Evolutionary conservation across 495 filamentous ascomycete genomes (phyloP).

Genomic region (Cenococcum geophilum): DNA sequence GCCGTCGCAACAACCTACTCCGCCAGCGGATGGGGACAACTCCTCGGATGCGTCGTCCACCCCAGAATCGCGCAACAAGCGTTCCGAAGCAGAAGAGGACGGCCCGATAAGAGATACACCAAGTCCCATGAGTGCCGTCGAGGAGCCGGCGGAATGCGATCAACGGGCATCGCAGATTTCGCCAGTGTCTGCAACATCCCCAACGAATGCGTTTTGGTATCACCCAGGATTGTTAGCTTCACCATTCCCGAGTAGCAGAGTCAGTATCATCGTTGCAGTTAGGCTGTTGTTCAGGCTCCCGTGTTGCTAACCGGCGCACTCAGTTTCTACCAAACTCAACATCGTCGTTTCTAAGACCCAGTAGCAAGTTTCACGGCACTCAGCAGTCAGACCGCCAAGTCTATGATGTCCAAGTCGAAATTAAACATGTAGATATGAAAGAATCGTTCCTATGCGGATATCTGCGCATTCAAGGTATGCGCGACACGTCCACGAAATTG

Average conservation of each 20-base stretch:
- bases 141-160: conserved; percentile 28
- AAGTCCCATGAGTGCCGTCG: conserved; percentile 33
- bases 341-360: conserved; percentile 79
- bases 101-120: conserved; percentile 32
- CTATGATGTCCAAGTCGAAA: conserved; percentile 94
- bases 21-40: conserved; percentile 18
- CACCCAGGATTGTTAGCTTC: conserved; percentile 17
- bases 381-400: conserved; percentile 85
- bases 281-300: not conserved
- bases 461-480: conserved; percentile 87
- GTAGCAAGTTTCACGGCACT: conserved; percentile 81
- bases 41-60: conserved; percentile 16
- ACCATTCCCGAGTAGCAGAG: conserved; percentile 26
- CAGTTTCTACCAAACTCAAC: conserved; percentile 57
- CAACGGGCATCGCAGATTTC: conserved; percentile 19
- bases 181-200: conserved; percentile 15
- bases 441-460: conserved; percentile 96
- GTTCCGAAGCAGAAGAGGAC: conserved; percentile 27
- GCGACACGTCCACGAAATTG: not conserved
- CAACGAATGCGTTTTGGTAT: conserved; percentile 17
- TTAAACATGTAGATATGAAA: conserved; percentile 91
- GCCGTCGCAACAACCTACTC: conserved; percentile 30
- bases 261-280: conserved; percentile 16
- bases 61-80: conserved; percentile 14
- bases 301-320: conserved; percentile 11